Base-by-base conservation (phyloP, 345 rosid genomes). In the Populus deltoides region DNA sequence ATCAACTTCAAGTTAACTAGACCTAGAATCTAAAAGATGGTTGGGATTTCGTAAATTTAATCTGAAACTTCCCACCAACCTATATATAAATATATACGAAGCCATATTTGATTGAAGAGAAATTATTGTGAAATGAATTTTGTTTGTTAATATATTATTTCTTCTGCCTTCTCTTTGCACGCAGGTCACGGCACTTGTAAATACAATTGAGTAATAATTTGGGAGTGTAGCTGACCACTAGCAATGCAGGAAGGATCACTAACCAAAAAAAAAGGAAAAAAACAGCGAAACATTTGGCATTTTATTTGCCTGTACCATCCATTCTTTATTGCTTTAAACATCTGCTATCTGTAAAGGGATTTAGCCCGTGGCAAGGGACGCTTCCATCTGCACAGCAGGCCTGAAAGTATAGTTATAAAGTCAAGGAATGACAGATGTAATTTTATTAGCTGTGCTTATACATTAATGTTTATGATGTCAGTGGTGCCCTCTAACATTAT, bases 181-280 rank as follows among this genome's bases (percentile, higher is more conserved):
- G 71, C 85, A 86, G 91, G 89, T 67, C 18, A 53, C 57, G 83
- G 79, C 8, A 36, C 22, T 0, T 86, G 89, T 72, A 71, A 0
- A 27, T 88, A 72, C 76, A 2, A 13, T 39, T 80, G 79, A 71
- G 79, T 36, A 6, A 33, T 17, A 47, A 47, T 15, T 47, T 4
- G 53, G 53, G 53, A 47, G 53, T 15, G 17, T 1, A 47, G 53
- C 18, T 47, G 20, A 47, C 53, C 17, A 16, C 20, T 47, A 47
- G 53, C 53, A 16, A 15, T 47, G 18, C 53, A 13, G 17, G 53
- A 1, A 47, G 53, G 53, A 47, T 47, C 53, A 12, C 20, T 47
- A 15, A 47, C 18, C 5, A 47, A 12, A 15, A 47, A 13, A 13
- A 45, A 4, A 47, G 10, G 15, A 1, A 15, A 47, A 47, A 15